Evolutionary conservation across 2,329 filamentous ascomycete species (phyloP), one percentile per base, ranked within the genome.

Genomic region (Penicillium hesseltinei): DNA sequence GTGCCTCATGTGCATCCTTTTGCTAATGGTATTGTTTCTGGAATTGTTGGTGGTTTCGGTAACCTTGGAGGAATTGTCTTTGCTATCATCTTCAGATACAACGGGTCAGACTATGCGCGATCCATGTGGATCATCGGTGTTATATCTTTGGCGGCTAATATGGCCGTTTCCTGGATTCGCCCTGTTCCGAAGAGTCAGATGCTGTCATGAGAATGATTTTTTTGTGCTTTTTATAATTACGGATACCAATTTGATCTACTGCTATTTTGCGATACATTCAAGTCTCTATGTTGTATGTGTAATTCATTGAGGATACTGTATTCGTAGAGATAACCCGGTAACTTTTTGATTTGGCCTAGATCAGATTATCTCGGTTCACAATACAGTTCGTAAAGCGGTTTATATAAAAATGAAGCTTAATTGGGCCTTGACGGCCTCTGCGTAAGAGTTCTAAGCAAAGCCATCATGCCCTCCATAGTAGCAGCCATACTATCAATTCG

Each of bases 1-100:
- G 88, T 96, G 25, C 91, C 92, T 4, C 92, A 96, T 70, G 88
- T 96, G 1, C 89, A 92, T 73, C 90, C 91, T 1, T 83, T 82
- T 59, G 90, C 91, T 59, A 96, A 96, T 73, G 92, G 91, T 73
- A 80, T 85, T 55, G 82, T 96, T 7, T 90, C 88, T 1, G 92
- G 92, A 13, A 78, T 90, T 36, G 88, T 91, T 0, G 92, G 92
- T 10, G 91, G 89, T 0, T 81, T 84, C 9, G 92, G 92, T 1
- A 97, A 96, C 68, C 74, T 96, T 10, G 92, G 92, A 4, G 92
- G 92, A 13, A 85, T 96, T 51, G 73, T 95, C 48, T 96, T 94
- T 68, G 88, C 91, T 21, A 84, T 95, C 70, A 85, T 91, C 69
- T 96, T 93, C 80, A 81, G 91, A 49, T 94, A 92, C 75, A 79